Conservation (phyloP, 495 filamentous ascomycete genomes). For the Penicillium lividum region DNA sequence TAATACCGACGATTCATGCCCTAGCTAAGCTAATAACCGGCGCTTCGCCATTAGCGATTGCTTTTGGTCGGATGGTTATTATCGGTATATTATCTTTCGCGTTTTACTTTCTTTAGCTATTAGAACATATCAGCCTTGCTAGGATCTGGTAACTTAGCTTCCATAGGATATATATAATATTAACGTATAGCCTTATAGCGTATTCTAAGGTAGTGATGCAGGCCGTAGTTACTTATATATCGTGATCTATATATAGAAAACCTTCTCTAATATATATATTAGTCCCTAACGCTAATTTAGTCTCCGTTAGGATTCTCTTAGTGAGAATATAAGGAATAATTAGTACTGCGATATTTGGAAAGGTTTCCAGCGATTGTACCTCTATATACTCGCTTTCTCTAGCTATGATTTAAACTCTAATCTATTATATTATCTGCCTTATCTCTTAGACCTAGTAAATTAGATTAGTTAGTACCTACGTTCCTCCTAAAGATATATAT, state of each 20-base stretch:
- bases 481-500: background rate
- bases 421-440: background rate
- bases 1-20: conserved; percentile 11
- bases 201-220: conserved; percentile 5
- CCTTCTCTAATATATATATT: background rate
- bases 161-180: conserved; percentile 6
- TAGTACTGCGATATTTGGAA: background rate
- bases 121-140: conserved; percentile 5
- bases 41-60: conserved; percentile 3
- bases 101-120: conserved; percentile 10
- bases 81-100: background rate
- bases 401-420: background rate
- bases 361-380: background rate
- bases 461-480: too few relatives aligned
- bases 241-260: background rate
- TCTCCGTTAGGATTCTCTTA: background rate
- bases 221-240: background rate
- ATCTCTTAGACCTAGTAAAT: background rate
- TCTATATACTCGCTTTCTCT: background rate
- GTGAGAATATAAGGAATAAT: background rate
- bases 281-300: background rate
- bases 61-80: conserved; percentile 11
- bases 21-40: conserved; percentile 2
- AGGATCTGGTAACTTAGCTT: conserved; percentile 8
- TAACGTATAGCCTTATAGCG: conserved; percentile 1